Percentiles rank a stretch among this genome's conserved stretches.
phyloP scores from a whole-genome alignment of 257 asterid genomes.

The Phtheirospermum japonicum region DNA sequence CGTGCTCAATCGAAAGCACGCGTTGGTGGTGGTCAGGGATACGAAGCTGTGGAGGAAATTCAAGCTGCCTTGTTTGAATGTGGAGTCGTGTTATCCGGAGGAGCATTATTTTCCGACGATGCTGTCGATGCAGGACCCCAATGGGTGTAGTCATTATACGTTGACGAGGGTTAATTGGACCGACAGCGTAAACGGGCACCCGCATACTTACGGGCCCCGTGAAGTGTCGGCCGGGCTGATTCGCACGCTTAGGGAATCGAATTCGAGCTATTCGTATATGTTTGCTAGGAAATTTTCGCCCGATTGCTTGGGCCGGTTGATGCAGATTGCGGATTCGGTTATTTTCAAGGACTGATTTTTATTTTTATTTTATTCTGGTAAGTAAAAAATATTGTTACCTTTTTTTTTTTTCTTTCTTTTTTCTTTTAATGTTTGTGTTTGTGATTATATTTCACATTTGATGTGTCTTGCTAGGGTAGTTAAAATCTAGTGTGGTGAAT shows the following conservation, averaged over 20 bases:
- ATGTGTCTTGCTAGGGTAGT: no score
- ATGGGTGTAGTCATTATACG: conserved; percentile 56
- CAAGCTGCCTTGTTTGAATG: conserved; percentile 66
- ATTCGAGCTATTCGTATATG: conserved; percentile 54
- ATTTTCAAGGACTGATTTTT: conserved; percentile 67
- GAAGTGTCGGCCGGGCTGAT: conserved; percentile 67
- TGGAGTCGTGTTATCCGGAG: conserved; percentile 83
- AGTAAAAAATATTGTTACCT: conserved; percentile 32
- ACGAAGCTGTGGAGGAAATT: conserved; percentile 82
- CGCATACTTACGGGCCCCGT: conserved; percentile 71
- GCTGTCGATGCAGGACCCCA: conserved; percentile 69
- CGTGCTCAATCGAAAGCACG: conserved; percentile 59
- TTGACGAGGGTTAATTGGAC: conserved; percentile 91
- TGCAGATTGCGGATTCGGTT: conserved; percentile 72
- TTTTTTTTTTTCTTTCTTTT: no score
- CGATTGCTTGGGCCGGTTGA: conserved; percentile 63
- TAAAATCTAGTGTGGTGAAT: no score
- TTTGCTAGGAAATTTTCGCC: conserved; percentile 87
- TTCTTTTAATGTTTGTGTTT: no score
- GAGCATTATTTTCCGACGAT: conserved; percentile 93
- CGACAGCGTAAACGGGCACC: conserved; percentile 70
- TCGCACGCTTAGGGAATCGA: conserved; percentile 62
- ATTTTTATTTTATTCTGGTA: conserved; percentile 46
- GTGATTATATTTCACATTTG: no score
- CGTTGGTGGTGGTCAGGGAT: conserved; percentile 73